Percentiles rank a stretch among this genome's conserved stretches.
Evolutionary conservation across 306 rosid genomes (phyloP).

Genomic region (Vigna radiata): DNA sequence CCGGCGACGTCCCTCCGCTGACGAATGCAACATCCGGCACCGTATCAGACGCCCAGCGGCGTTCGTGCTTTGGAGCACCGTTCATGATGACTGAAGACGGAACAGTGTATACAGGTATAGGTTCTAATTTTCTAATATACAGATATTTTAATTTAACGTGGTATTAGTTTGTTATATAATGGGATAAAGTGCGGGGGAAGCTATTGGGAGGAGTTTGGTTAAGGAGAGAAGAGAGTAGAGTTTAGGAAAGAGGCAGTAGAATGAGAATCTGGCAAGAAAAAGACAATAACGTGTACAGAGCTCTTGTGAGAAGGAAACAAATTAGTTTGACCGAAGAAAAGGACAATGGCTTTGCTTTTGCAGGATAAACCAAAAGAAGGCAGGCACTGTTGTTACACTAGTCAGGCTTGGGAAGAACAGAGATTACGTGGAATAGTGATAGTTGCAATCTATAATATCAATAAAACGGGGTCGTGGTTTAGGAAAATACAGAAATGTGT

Average conservation of each 20-base stretch:
- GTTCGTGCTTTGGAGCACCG: constrained; percentile 56
- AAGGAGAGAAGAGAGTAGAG: background rate
- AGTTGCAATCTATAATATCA: background rate
- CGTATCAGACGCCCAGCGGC: constrained; percentile 84
- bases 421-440: constrained; percentile 7
- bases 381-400: background rate
- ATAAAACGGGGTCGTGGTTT: background rate
- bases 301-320: background rate
- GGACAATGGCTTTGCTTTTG: constrained; percentile 12
- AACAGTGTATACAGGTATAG: background rate
- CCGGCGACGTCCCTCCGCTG: constrained; percentile 67
- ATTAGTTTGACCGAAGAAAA: background rate
- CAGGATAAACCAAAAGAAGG: constrained; percentile 15
- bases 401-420: constrained; percentile 1
- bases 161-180: constrained; percentile 21
- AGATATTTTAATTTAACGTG: background rate
- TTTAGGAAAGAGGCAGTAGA: background rate
- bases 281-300: constrained; percentile 26
- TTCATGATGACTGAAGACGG: constrained; percentile 45
- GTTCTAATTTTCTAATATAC: background rate
- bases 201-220: background rate
- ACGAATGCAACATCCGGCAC: constrained; percentile 52
- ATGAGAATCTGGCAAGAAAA: background rate
- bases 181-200: constrained; percentile 11
- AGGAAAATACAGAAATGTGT: background rate